Base-by-base conservation (phyloP, 2,329 filamentous ascomycete species). In the Penicillium sp. region DNA sequence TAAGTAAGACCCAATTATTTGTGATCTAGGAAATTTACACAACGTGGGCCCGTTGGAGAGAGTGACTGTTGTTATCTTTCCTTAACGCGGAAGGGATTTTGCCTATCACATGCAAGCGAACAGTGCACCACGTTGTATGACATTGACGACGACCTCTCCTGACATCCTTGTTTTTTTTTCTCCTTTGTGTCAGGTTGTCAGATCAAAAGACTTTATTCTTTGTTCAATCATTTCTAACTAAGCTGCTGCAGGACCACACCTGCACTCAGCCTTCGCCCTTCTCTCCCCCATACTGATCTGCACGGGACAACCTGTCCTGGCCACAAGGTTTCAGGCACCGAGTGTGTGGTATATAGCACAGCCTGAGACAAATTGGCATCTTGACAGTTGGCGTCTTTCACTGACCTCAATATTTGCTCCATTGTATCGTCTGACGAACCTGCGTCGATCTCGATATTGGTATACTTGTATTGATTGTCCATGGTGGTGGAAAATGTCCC, bases 291-390 rank as follows among this genome's bases (percentile, higher is more conserved):
- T 34, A 78, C 65, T 36, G 69, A 69, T 54, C 63, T 67, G 60
- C 74, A 78, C 9, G 76, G 76, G 23, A 78, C 59, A 36, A 77
- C 59, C 53, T 76, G 75, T 8, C 68, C 70, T 11, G 59, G 53
- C 63, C 67, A 70, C 18, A 50, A 44, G 5, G 56, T 54, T 26
- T 58, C 51, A 4, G 58, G 32, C 34, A 72, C 36, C 13, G 61
- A 51, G 42, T 67, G 61, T 5, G 70, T 61, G 5, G 68, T 72
- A 58, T 77, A 77, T 51, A 77, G 55, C 27, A 70, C 59, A 19
- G 66, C 59, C 57, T 76, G 71, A 13, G 59, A 53, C 16, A 60
- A 41, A 2, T 35, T 49, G 16, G 54, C 49, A 27, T 53, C 47
- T 29, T 56, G 47, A 27, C 47, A 50, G n/a, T 64, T 59, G 5